Base-by-base conservation (phyloP, 495 filamentous ascomycete genomes). In the Letharia columbiana region DNA sequence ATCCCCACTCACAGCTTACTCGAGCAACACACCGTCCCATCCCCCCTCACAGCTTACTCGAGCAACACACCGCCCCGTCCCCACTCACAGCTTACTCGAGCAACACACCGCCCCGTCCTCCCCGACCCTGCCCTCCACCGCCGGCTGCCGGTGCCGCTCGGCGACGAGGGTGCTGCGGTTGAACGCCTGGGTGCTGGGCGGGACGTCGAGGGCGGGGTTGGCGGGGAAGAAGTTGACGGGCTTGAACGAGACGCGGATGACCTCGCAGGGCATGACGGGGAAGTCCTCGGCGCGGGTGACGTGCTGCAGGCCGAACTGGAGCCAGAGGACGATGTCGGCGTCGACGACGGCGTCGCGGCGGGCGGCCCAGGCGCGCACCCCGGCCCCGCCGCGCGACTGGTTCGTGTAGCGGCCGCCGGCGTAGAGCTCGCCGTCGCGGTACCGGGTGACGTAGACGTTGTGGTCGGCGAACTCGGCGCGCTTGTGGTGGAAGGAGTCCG, bases 371-470 rank as follows among this genome's bases (percentile, higher is more conserved):
- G 77, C 75, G 47, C 84, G 78, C 8, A 86, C 82, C 6, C 84
- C 84, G 13, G 77, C 71, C 0, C 88, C 89, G 20, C 83, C 84
- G 40, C 83, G 78, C 37, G 86, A 89, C 77, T 96, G 92, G 68
- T 96, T 90, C 5, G 92, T 96, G 74, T 93, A 96, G 72, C 87
- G 83, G 10, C 92, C 92, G 11, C 87, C 91, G 0, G 92, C 86
- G 72, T 85, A 96, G 6, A 95, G 76, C 74, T 96, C 92, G 10
- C 81, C 85, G 64, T 95, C 91, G 50, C 77, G 80, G 73, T 95
- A 89, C 31, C 82, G 83, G 2, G 90, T 92, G 7, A 93, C 85
- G 79, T 92, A 96, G 60, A 96, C 80, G 62, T 89, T 87, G 67
- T 87, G 87, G 70, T 89, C 89, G 0, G 88, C 89, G 70, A 92